phyloP scores from a whole-genome alignment of 2,329 filamentous ascomycete species.

The Spiromastix sp. region DNA sequence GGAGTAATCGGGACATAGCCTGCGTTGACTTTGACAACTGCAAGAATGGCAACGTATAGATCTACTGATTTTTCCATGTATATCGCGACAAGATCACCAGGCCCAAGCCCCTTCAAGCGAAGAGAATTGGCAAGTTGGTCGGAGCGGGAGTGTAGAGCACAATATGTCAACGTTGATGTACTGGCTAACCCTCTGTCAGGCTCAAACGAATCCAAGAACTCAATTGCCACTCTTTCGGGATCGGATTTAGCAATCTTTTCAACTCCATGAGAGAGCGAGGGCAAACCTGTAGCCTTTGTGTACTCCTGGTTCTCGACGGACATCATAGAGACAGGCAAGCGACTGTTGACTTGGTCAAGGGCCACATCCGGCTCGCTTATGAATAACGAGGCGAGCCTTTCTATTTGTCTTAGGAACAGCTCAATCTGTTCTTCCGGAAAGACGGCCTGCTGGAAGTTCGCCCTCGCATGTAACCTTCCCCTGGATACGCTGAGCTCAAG shows the following conservation, averaged over 20 bases:
- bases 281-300: constrained; percentile 21
- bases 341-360: constrained; percentile 21
- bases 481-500: constrained; percentile 61
- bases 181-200: constrained; percentile 19
- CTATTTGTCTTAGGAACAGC: constrained; percentile 52
- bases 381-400: constrained; percentile 39
- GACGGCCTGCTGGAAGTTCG: constrained; percentile 43
- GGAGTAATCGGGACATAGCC: constrained; percentile 73
- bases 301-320: constrained; percentile 42
- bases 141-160: constrained; percentile 50
- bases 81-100: constrained; percentile 57
- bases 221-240: constrained; percentile 51
- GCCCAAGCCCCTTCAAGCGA: constrained; percentile 32
- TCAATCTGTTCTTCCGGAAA: constrained; percentile 48
- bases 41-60: constrained; percentile 66
- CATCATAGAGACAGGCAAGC: constrained; percentile 24
- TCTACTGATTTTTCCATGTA: constrained; percentile 65
- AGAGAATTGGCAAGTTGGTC: constrained; percentile 56
- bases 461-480: constrained; percentile 38
- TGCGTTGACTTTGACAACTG: constrained; percentile 61
- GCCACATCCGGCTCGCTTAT: constrained; percentile 24
- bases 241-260: constrained; percentile 40
- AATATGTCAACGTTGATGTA: constrained; percentile 49
- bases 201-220: constrained; percentile 47
- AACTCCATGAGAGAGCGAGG: constrained; percentile 44